phyloP scores from a whole-genome alignment of 2,329 filamentous ascomycete genomes.

The Trichoderma sp. region DNA sequence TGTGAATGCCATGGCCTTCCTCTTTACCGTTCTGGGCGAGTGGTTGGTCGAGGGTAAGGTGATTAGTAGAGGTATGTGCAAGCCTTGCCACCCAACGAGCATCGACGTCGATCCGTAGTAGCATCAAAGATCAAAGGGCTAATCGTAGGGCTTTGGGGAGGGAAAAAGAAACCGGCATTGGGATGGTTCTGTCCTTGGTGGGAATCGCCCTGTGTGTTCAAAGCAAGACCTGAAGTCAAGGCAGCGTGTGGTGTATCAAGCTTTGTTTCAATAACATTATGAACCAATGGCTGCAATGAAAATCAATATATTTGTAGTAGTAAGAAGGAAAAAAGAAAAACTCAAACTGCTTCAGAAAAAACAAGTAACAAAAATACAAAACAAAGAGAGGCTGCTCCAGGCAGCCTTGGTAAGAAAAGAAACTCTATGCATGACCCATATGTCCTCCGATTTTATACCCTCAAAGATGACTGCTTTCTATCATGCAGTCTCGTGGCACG shows the following conservation, averaged over 20 bases:
- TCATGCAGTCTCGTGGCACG: conserved; percentile 1
- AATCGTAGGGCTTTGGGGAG: background rate
- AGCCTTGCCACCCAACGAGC: background rate
- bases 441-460: conserved; percentile 10
- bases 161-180: conserved; percentile 70
- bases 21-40: conserved; percentile 94
- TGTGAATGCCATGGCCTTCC: conserved; percentile 87
- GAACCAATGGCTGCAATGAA: background rate
- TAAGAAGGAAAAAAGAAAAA: background rate
- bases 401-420: conserved; percentile 9
- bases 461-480: background rate
- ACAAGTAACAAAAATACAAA: too few relatives aligned
- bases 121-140: conserved; percentile 2
- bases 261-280: background rate
- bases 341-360: background rate
- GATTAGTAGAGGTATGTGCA: conserved; percentile 66
- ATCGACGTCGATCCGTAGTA: background rate
- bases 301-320: background rate
- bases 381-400: conserved; percentile 18
- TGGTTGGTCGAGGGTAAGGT: conserved; percentile 94
- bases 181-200: conserved; percentile 72
- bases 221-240: conserved; percentile 45
- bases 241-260: background rate
- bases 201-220: conserved; percentile 84
- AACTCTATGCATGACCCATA: background rate